Base-by-base conservation (phyloP, 352 stramenopile species). In the Pythium dissimile region DNA sequence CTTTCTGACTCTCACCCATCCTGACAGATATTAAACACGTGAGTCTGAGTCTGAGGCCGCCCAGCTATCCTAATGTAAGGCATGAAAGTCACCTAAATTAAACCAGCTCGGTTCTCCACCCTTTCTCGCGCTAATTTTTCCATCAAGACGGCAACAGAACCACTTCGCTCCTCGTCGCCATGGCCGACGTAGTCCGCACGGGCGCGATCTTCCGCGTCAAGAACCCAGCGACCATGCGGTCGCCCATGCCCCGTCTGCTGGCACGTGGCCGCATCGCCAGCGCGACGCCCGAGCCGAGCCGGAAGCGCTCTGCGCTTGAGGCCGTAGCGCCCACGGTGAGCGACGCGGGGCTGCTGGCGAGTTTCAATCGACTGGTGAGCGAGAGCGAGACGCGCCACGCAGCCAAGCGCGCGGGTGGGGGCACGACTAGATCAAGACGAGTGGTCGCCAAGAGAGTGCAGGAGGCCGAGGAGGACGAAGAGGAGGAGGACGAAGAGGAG, bases 151-250 rank as follows among this genome's bases (percentile, higher is more conserved):
- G n/a, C n/a, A n/a, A n/a, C n/a, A n/a, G n/a, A n/a, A n/a, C 5
- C 34, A 12, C 5, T 18, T 24, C 9, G 47, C 34, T 3, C 27
- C 9, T 24, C 11, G n/a, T 2, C n/a, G 44, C n/a, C 5, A 73
- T 73, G 66, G 61, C 66, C 20, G 66, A 73, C 52, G 55, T 67
- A 9, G 56, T 73, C 27, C 61, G 56, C 52, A 67, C 53, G 10
- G 66, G 66, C 41, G 56, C 56, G 34, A 73, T 70, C 49, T 71
- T 68, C 57, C 66, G 66, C 44, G 62, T 70, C 21, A 57, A 61
- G 55, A 57, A 63, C 41, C 38, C 66, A 0, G 24, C 59, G 24
- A 46, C 49, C 20, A 51, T 58, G 59, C 51, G 52, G 41, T 67
- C 59, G 16, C 59, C 59, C 11, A 54, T 62, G 51, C 59, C 59